Percentiles rank a stretch among this genome's conserved stretches.
These are phyloP conservation scores for Fraxinus excelsior DNA, from an alignment of 257 asterid genomes.

Conservation along the genomic window DNA sequence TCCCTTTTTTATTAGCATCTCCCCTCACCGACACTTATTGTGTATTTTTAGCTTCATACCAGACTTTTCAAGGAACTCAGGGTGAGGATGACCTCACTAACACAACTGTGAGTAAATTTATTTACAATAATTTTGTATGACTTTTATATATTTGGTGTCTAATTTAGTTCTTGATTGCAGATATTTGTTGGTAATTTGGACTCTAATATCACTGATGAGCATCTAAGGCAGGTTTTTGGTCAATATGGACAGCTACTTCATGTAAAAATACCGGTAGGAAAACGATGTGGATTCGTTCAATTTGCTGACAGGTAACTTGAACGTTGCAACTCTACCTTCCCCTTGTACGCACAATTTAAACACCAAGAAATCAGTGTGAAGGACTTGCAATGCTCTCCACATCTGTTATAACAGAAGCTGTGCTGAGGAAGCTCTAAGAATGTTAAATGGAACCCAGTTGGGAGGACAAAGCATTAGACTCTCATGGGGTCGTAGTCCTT, in stretches of 20 bases:
- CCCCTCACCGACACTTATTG: conserved; percentile 19
- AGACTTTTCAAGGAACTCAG: conserved; percentile 72
- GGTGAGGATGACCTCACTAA: conserved; percentile 89
- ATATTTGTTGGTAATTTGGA: conserved; percentile 94
- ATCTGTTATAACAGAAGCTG: conserved; percentile 55
- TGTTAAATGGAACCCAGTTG: conserved; percentile 71
- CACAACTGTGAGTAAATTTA: conserved; percentile 75
- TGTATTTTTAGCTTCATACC: conserved; percentile 70
- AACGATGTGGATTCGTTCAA: conserved; percentile 96
- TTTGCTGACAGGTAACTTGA: conserved; percentile 76
- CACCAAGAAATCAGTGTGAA: conserved; percentile 1
- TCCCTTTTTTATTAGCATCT: neutral
- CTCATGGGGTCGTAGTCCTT: conserved; percentile 96
- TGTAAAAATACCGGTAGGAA: conserved; percentile 91
- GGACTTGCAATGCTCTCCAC: conserved; percentile 10
- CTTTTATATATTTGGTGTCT: neutral
- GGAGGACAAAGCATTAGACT: conserved; percentile 90
- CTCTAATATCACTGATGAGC: conserved; percentile 71
- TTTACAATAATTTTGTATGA: conserved; percentile 9
- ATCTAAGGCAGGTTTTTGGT: conserved; percentile 78
- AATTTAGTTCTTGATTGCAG: conserved; percentile 41
- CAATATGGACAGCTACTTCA: conserved; percentile 78
- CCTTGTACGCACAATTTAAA: neutral
- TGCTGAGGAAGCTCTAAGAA: conserved; percentile 85
- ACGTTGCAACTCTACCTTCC: conserved; percentile 5